Base-by-base conservation (phyloP, 2,329 filamentous ascomycete species). In the Sclerotinia glacialis region DNA sequence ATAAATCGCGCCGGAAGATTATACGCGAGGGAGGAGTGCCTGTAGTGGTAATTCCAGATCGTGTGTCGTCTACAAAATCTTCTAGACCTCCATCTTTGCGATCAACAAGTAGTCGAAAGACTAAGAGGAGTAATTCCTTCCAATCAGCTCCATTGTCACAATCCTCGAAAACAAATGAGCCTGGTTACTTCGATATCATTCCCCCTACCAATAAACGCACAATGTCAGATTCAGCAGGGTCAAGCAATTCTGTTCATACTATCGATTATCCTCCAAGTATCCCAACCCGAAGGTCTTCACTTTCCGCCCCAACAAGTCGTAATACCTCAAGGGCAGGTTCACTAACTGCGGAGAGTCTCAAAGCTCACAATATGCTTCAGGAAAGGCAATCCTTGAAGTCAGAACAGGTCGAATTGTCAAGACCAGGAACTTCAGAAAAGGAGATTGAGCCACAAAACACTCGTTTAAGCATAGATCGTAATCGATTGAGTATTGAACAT, bases 271-370 rank as follows among this genome's bases (percentile, higher is more conserved):
- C 86, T 12, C 86, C 86, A 12, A 77, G 78, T 9, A 82, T 88
- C 42, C 86, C 86, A 0, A 74, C 78, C 44, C 82, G 86, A 53
- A 82, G 82, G 50, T 88, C 86, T 1, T 89, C 86, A 18, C 78
- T 88, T 9, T 89, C 86, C 4, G 86, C 86, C 1, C 84, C 85
- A 2, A 87, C 85, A 1, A 89, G 85, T 72, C 80, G 84, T 50
- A 86, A 86, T 70, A 78, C 75, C 7, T 86, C 83, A 14, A 78
- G 84, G 40, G 78, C 82, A 12, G 82, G 80, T 4, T 88, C 86
- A 0, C 73, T 88, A 67, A 87, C 85, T 6, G 78, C 83, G 0
- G 85, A 86, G 66, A 88, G 85, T 70, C 75, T 87, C 46, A 82
- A 82, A 66, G 81, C 83, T n/a, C 84, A 85, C 68, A 83, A 84